These are phyloP conservation scores for Xenosphaeropsis pyriputrescens DNA, from an alignment of 2,329 filamentous ascomycete genomes.

Conservation along the genomic window DNA sequence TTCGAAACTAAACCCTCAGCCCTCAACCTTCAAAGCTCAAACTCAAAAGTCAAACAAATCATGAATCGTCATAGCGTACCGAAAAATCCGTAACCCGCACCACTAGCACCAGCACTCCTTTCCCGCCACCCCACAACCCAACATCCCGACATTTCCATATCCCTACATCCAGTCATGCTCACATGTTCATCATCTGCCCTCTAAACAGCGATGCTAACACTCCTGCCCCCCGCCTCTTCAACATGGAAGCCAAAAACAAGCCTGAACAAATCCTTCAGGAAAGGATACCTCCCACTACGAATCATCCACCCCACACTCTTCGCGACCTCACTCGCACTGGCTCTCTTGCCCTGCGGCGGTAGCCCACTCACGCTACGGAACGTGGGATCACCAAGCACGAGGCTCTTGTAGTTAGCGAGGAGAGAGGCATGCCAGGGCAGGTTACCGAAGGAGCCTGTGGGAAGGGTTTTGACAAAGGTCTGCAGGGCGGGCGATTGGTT, in stretches of 20 bases:
- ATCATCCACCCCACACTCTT: constrained; percentile 68
- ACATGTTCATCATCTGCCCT: no score
- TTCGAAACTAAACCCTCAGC: no score
- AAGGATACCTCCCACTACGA: constrained; percentile 57
- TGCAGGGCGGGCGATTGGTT: constrained; percentile 43
- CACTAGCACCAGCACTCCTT: no score
- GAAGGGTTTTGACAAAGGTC: constrained; percentile 61
- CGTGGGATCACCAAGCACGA: constrained; percentile 59
- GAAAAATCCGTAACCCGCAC: no score
- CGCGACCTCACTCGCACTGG: constrained; percentile 61
- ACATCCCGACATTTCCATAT: no score
- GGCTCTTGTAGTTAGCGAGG: constrained; percentile 65
- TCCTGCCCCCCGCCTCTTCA: constrained; percentile 59
- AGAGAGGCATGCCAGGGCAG: constrained; percentile 55
- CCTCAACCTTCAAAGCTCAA: no score
- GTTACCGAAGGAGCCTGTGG: constrained; percentile 65
- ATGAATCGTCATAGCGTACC: no score
- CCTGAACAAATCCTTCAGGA: constrained; percentile 68
- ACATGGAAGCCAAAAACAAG: constrained; percentile 74
- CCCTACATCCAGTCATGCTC: no score
- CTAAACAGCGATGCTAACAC: no score
- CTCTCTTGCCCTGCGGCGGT: constrained; percentile 39
- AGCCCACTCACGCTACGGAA: constrained; percentile 41
- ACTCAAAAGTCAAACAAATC: no score
- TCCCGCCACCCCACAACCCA: no score